phyloP scores from a whole-genome alignment of 352 stramenopile species.

The Phytophthora pseudosyringae region DNA sequence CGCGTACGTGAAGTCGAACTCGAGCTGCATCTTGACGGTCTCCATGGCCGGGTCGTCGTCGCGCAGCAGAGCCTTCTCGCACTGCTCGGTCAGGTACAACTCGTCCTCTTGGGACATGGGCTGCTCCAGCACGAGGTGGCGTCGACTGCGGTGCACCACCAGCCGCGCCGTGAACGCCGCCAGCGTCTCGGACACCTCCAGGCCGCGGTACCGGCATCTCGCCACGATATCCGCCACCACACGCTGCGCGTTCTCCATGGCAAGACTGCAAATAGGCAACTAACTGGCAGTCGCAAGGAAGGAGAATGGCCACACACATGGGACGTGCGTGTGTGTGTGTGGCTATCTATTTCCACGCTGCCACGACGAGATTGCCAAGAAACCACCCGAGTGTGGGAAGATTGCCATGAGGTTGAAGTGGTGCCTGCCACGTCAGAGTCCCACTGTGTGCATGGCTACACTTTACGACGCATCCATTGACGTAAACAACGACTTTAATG shows the following conservation, averaged over 20 bases:
- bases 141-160: conserved; percentile 71
- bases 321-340: conserved; percentile 3
- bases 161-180: conserved; percentile 85
- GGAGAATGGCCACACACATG: conserved; percentile 13
- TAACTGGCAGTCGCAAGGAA: neutral
- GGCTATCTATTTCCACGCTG: conserved; percentile 14
- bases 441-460: conserved; percentile 21
- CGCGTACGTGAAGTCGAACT: conserved; percentile 93
- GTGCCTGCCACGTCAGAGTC: conserved; percentile 11
- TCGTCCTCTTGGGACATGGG: conserved; percentile 75
- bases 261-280: conserved; percentile 27
- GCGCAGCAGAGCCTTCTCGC: conserved; percentile 77
- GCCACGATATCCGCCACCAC: conserved; percentile 79
- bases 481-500: neutral
- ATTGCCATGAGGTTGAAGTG: conserved; percentile 27
- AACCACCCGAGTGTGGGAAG: conserved; percentile 6
- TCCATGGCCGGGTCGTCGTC: conserved; percentile 85
- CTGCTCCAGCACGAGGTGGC: conserved; percentile 75
- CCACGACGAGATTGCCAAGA: neutral
- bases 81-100: conserved; percentile 78
- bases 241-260: conserved; percentile 71
- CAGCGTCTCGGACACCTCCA: conserved; percentile 88
- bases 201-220: conserved; percentile 72
- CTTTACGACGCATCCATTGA: conserved; percentile 6
- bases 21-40: conserved; percentile 96